Percentiles rank a stretch among this genome's conserved stretches.
Evolutionary conservation across 148 eudicot species (phyloP).

Genomic region (Arbutus unedo): DNA sequence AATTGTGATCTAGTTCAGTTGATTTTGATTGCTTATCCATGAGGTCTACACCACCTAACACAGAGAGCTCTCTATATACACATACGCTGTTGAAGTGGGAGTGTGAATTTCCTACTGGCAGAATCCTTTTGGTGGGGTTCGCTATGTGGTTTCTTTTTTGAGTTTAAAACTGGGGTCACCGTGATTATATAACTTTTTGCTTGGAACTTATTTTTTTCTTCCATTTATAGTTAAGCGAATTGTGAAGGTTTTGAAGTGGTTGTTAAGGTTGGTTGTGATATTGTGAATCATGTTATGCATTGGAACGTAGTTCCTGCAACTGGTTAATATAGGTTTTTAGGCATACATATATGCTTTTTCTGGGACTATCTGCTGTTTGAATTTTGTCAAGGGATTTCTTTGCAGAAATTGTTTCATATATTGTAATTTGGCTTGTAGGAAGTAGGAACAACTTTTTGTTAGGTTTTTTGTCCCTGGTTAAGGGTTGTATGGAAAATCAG

Average conservation of each 20-base stretch:
- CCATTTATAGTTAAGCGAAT: neutral
- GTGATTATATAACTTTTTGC: neutral
- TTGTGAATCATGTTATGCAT: neutral
- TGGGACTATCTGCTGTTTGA: neutral
- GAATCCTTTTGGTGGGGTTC: neutral
- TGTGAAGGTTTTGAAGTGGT: neutral
- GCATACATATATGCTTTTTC: neutral
- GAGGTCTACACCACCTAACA: no score
- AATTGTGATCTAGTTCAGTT: neutral
- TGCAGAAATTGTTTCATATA: neutral
- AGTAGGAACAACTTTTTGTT: neutral
- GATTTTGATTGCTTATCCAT: no score
- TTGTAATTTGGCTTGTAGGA: neutral
- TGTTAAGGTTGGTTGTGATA: conserved; percentile 1
- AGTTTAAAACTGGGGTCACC: neutral
- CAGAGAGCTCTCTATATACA: neutral
- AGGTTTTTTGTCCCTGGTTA: neutral
- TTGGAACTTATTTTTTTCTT: neutral
- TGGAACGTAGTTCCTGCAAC: conserved; percentile 3
- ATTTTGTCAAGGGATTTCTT: neutral
- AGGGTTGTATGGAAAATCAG: neutral
- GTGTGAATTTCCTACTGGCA: no score
- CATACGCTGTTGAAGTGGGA: neutral
- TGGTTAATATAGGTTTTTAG: neutral
- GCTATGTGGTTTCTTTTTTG: neutral